Conservation (phyloP, 768 basidiomycete species). For the Naganishia vaughanmartiniae region DNA sequence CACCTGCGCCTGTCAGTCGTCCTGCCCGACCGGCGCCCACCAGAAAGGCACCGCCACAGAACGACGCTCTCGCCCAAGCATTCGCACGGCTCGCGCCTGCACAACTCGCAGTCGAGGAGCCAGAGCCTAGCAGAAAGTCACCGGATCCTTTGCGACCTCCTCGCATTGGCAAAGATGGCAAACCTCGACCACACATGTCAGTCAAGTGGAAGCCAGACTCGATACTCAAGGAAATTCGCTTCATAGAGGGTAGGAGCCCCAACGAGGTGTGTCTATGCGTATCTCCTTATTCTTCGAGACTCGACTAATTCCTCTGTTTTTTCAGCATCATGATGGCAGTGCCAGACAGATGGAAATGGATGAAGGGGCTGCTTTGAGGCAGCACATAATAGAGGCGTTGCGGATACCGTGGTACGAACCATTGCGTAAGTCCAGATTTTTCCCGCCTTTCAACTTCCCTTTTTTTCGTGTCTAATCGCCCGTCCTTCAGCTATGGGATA, state of each 20-base stretch:
- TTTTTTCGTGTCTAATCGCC: neutral
- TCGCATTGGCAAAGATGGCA: slow-evolving; percentile 6
- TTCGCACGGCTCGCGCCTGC: neutral
- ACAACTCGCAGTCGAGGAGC: neutral
- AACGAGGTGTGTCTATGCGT: neutral
- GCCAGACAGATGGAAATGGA: slow-evolving; percentile 15
- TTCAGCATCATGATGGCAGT: slow-evolving; percentile 14
- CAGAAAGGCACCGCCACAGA: neutral
- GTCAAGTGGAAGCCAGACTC: slow-evolving; percentile 9
- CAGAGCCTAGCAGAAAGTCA: neutral
- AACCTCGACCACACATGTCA: slow-evolving; percentile 9
- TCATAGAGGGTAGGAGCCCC: slow-evolving; percentile 7
- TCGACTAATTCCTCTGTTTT: neutral
- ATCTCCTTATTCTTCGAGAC: no score
- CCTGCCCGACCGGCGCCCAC: neutral
- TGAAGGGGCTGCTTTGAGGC: neutral
- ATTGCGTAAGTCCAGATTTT: neutral
- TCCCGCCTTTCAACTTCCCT: no score
- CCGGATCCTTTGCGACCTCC: slow-evolving; percentile 10
- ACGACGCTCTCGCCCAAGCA: slow-evolving; percentile 10
- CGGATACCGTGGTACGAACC: neutral
- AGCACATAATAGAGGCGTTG: neutral
- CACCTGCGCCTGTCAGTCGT: slow-evolving; percentile 6
- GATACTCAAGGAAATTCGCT: neutral
- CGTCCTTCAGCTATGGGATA: slow-evolving; percentile 1